Evolutionary conservation across 2,329 filamentous ascomycete genomes (phyloP), one percentile per base, ranked within the genome.

Genomic region (Talaromyces sp.): DNA sequence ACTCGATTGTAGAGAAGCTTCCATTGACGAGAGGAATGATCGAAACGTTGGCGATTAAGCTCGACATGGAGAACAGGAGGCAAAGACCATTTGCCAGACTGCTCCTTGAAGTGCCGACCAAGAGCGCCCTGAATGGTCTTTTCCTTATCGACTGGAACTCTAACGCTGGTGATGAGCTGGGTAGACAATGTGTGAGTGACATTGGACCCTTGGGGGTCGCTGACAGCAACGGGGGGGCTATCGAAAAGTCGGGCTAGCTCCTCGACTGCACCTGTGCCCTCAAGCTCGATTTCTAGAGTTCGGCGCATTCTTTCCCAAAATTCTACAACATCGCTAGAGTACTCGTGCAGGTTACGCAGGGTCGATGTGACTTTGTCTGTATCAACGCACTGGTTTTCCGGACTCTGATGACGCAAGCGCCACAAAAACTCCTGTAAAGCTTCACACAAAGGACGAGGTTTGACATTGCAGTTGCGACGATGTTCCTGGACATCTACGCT

Each of bases 1-100:
- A 88, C 82, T 46, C 79, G 80, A 68, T 86, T 81, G 58, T 82
- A 78, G 5, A 85, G 69, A 65, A 87, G 81, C 57, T 82, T 80
- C 81, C 85, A 88, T 31, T 82, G 80, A 2, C 84, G 81, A 37
- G 79, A 76, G 3, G 75, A 75, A 57, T 79, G 73, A 69, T 87
- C 83, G 65, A 86, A 84, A 8, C 76, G 75, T 64, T 87, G 84
- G 18, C 86, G 82, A 23, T 82, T 78, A 23, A 88, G 74, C 66
- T 87, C 84, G 5, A 88, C 73, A 25, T 81, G 79, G 44, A 86
- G 72, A 21, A 85, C 69, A 2, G 82, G 73, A 1, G 83, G 83
- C 9, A 81, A 74, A 28, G 72, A 71, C 77, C 77, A 79, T 31
- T 69, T 72, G 1, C 77, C 76, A 9, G 73, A 63, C 60, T 76